These are phyloP conservation scores for Talaromyces liani DNA, from an alignment of 495 filamentous ascomycete species.

Conservation along the genomic window DNA sequence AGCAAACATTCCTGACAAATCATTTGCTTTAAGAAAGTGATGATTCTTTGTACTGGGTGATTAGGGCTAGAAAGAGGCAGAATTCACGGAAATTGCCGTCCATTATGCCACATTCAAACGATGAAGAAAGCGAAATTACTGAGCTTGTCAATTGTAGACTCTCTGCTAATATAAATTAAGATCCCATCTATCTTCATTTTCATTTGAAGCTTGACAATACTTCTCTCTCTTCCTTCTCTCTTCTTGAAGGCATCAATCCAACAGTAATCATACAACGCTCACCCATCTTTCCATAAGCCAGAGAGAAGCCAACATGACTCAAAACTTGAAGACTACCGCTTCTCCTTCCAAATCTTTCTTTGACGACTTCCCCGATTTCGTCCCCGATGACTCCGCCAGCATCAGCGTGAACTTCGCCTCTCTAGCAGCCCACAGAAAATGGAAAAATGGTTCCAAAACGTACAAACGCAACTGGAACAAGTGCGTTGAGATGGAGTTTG, in stretches of 20 bases:
- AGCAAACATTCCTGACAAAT: neutral
- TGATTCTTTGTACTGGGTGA: neutral
- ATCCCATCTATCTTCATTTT: neutral
- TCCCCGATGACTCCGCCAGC: neutral
- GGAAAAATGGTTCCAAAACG: conserved; percentile 14
- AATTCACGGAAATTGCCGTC: neutral
- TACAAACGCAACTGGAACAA: conserved; percentile 17
- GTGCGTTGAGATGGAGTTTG: conserved; percentile 18
- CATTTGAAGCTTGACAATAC: neutral
- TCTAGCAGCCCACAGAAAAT: conserved; percentile 13
- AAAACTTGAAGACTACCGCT: neutral
- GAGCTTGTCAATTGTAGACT: neutral
- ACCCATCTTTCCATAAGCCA: neutral
- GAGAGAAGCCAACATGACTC: neutral
- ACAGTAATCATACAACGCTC: neutral
- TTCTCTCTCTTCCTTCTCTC: neutral
- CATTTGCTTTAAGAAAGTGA: neutral
- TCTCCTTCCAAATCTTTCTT: conserved; percentile 10
- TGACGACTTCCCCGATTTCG: conserved; percentile 14
- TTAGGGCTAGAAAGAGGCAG: neutral
- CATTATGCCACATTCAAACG: neutral
- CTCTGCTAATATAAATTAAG: neutral
- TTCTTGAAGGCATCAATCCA: neutral
- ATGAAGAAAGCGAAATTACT: neutral
- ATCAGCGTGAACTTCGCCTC: conserved; percentile 17